Percentiles rank a stretch among this genome's conserved stretches.
phyloP scores from a whole-genome alignment of 345 rosid species.

The Garcia nutans region DNA sequence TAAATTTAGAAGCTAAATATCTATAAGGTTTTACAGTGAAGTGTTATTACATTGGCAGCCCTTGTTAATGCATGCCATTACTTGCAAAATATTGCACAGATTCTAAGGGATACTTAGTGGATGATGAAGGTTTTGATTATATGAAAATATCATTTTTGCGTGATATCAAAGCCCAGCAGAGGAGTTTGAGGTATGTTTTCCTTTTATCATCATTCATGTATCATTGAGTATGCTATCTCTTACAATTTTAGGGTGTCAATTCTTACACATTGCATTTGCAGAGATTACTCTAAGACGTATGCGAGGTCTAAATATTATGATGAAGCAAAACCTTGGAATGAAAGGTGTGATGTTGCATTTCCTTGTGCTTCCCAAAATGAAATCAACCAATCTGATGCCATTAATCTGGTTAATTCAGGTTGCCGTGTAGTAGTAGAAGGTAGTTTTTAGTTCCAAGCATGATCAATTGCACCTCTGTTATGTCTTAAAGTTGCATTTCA shows the following conservation, averaged over 20 bases:
- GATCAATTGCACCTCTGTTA: slow-evolving; percentile 6
- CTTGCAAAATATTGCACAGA: slow-evolving; percentile 48
- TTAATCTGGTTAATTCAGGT: slow-evolving; percentile 83
- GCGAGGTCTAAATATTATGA: slow-evolving; percentile 94
- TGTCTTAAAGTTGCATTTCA: background rate
- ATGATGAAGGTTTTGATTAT: slow-evolving; percentile 96
- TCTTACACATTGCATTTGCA: slow-evolving; percentile 37
- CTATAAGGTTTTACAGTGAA: background rate
- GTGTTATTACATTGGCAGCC: background rate
- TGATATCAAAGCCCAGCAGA: slow-evolving; percentile 92
- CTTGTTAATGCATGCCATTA: slow-evolving; percentile 12
- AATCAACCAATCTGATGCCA: slow-evolving; percentile 93
- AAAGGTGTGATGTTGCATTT: slow-evolving; percentile 91
- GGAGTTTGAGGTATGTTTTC: slow-evolving; percentile 74
- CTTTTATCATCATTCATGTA: background rate
- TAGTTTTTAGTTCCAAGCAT: slow-evolving; percentile 29
- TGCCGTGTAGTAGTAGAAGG: slow-evolving; percentile 93
- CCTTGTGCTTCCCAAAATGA: slow-evolving; percentile 97
- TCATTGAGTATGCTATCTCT: slow-evolving; percentile 9
- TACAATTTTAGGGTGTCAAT: slow-evolving; percentile 9
- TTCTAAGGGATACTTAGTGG: slow-evolving; percentile 94
- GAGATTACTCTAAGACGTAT: slow-evolving; percentile 98
- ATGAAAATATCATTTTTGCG: slow-evolving; percentile 93
- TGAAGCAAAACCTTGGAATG: slow-evolving; percentile 95
- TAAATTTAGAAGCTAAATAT: background rate